phyloP scores from a whole-genome alignment of 1,284 basidiomycete species.

The Apiotrichum sp. region DNA sequence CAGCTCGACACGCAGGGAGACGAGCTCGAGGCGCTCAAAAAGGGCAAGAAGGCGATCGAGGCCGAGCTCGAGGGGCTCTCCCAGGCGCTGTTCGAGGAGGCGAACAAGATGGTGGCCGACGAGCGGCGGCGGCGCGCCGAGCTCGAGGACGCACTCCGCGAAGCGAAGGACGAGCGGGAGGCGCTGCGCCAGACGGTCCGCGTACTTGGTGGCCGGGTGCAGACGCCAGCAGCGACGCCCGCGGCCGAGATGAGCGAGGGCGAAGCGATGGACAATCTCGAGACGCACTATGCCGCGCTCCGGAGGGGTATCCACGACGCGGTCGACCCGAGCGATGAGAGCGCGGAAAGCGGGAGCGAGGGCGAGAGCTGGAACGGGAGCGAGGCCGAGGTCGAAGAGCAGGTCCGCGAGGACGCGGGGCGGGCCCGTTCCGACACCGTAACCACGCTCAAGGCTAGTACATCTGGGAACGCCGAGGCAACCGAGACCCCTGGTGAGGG shows the following conservation, averaged over 20 bases:
- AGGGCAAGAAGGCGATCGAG: constrained; percentile 68
- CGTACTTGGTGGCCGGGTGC: constrained; percentile 52
- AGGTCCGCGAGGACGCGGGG: too few species aligned
- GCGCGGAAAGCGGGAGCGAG: too few species aligned
- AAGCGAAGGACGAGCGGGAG: constrained; percentile 63
- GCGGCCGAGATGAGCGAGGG: background rate
- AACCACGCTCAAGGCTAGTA: background rate
- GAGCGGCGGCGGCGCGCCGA: constrained; percentile 71
- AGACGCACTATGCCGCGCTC: constrained; percentile 41
- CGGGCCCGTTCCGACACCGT: background rate
- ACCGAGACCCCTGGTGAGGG: background rate
- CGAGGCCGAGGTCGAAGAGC: background rate
- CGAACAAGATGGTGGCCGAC: constrained; percentile 83
- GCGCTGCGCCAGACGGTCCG: constrained; percentile 66
- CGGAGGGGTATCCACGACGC: constrained; percentile 39
- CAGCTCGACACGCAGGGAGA: constrained; percentile 32
- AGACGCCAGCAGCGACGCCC: background rate
- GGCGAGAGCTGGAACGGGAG: background rate
- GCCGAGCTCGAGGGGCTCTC: constrained; percentile 72
- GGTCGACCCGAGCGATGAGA: constrained; percentile 10
- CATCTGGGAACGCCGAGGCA: background rate
- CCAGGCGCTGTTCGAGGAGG: constrained; percentile 85
- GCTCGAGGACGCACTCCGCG: constrained; percentile 59
- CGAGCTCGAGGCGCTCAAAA: constrained; percentile 47
- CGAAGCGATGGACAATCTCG: constrained; percentile 19